A percentile compares a stretch with the other conserved stretches of the same genome.
phyloP scores from a whole-genome alignment of 1,284 basidiomycete species.

The Ustilago tritici region DNA sequence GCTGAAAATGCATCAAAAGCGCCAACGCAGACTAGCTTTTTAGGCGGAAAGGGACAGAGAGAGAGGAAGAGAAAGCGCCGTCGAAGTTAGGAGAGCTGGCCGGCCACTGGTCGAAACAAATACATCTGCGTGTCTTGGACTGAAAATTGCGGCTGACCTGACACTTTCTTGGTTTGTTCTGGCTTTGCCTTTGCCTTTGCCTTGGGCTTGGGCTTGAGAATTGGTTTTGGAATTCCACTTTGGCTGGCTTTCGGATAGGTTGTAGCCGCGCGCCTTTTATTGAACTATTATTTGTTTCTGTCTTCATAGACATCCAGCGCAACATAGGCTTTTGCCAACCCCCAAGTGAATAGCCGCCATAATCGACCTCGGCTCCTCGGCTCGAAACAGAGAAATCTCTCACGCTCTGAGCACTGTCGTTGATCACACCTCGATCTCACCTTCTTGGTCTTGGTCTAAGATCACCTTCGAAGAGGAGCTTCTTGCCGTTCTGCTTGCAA shows the following conservation, averaged over 20 bases:
- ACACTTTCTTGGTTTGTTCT: not conserved
- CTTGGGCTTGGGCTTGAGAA: not conserved
- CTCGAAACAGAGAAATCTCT: not conserved
- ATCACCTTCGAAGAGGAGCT: no score
- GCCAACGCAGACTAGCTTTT: not conserved
- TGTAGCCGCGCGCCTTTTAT: not conserved
- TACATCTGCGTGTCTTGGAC: not conserved
- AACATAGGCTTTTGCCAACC: constrained; percentile 18
- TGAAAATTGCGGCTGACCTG: constrained; percentile 6
- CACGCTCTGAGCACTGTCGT: not conserved
- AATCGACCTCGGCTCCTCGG: constrained; percentile 3
- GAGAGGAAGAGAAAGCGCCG: no score
- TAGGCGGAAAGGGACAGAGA: not conserved
- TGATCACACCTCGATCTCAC: no score
- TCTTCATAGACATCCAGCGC: not conserved
- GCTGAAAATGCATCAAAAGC: constrained; percentile 1
- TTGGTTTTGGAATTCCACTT: not conserved
- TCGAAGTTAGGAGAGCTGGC: not conserved
- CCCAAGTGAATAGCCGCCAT: constrained; percentile 18
- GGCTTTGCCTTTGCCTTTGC: not conserved
- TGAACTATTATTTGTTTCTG: not conserved
- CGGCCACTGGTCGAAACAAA: not conserved
- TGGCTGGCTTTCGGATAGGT: not conserved
- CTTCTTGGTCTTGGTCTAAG: no score
- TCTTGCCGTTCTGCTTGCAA: not conserved